phyloP scores from a whole-genome alignment of 441 rosid species.

The Francoa sonchifolia region DNA sequence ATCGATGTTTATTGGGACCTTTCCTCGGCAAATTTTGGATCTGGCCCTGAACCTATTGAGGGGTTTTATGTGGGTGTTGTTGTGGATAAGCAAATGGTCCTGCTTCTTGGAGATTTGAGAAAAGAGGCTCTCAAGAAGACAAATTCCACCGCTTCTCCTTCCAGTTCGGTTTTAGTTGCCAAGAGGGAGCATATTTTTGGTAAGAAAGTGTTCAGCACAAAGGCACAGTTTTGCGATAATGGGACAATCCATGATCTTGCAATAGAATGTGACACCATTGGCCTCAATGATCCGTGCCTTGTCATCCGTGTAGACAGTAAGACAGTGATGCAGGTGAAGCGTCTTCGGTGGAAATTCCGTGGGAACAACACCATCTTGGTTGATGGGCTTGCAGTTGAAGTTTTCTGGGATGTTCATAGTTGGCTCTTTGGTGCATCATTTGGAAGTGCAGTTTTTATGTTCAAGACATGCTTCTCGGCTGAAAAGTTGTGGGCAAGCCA shows the following conservation, averaged over 20 bases:
- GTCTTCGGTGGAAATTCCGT: constrained; percentile 84
- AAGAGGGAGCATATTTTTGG: constrained; percentile 75
- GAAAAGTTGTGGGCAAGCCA: constrained; percentile 35
- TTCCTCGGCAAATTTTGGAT: constrained; percentile 61
- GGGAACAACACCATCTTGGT: constrained; percentile 73
- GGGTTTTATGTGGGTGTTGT: constrained; percentile 57
- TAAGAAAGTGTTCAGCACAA: constrained; percentile 57
- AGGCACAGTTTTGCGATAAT: constrained; percentile 53
- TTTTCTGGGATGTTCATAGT: constrained; percentile 84
- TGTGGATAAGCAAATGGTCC: constrained; percentile 47
- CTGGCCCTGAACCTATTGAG: constrained; percentile 68
- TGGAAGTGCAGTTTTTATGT: constrained; percentile 81
- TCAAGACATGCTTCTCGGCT: constrained; percentile 49
- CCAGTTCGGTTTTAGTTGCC: constrained; percentile 42
- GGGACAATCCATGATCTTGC: constrained; percentile 53
- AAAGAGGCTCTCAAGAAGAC: constrained; percentile 70
- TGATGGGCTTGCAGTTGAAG: constrained; percentile 76
- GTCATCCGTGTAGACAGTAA: constrained; percentile 65
- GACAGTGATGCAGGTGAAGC: constrained; percentile 61
- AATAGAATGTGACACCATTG: constrained; percentile 65
- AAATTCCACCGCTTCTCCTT: constrained; percentile 21
- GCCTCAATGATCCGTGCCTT: constrained; percentile 55
- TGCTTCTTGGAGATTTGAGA: constrained; percentile 73
- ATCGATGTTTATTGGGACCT: constrained; percentile 70
- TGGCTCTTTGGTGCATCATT: constrained; percentile 70